Conservation (phyloP, 129 eudicot species). For the Escallonia rubra region DNA sequence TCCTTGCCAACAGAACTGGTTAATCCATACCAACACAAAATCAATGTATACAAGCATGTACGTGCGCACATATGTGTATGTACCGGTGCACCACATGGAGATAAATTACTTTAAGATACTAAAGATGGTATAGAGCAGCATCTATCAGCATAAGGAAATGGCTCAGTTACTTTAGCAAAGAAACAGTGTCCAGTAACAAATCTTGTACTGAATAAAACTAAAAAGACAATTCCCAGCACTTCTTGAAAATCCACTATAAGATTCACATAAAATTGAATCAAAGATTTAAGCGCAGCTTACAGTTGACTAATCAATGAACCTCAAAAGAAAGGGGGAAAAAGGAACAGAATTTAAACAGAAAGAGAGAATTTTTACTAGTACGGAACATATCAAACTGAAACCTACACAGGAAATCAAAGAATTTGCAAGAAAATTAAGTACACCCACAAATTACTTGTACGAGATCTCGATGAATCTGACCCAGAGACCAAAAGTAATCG, state of each 20-base stretch:
- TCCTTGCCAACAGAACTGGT: too few species aligned
- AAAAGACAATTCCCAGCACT: too few species aligned
- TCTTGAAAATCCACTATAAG: too few species aligned
- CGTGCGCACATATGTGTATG: too few species aligned
- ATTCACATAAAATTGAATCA: too few species aligned
- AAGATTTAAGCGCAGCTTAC: too few species aligned
- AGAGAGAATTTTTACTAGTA: not conserved
- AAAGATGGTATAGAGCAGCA: not conserved
- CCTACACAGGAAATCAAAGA: not conserved
- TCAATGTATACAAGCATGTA: too few species aligned
- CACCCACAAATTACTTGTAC: not conserved
- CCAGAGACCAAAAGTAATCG: not conserved
- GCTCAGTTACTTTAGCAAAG: not conserved
- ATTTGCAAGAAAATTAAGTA: not conserved
- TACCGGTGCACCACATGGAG: too few species aligned
- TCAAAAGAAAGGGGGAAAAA: not conserved
- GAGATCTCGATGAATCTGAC: slow-evolving; percentile 21
- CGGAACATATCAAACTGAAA: not conserved
- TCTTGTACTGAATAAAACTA: not conserved
- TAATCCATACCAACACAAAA: too few species aligned
- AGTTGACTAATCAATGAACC: not conserved
- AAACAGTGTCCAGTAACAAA: not conserved
- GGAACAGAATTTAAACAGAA: too few species aligned
- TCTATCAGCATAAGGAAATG: not conserved
- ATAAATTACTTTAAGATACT: too few species aligned